These are phyloP conservation scores for Cajanus cajan DNA, from an alignment of 306 rosid genomes.

Conservation along the genomic window DNA sequence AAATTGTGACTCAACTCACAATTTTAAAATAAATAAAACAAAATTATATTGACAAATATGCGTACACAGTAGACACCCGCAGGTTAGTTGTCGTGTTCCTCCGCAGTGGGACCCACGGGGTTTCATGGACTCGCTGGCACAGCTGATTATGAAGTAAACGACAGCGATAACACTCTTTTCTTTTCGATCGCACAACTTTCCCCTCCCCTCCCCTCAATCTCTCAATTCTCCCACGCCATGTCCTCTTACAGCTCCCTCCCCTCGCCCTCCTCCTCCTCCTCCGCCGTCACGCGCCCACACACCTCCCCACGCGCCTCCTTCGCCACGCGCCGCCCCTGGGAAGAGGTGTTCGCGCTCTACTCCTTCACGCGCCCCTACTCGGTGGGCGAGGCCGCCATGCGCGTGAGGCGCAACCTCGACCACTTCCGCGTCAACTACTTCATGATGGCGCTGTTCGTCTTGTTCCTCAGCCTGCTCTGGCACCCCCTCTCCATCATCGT, in stretches of 20 bases:
- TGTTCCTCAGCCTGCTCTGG: slow-evolving; percentile 85
- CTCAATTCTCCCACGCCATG: slow-evolving; percentile 11
- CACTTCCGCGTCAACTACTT: slow-evolving; percentile 72
- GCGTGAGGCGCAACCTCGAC: slow-evolving; percentile 55
- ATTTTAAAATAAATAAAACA: neutral
- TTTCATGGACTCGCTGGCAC: slow-evolving; percentile 34
- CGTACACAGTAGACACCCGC: neutral
- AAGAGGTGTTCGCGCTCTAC: slow-evolving; percentile 56
- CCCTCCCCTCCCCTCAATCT: too few relatives aligned
- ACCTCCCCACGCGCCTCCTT: slow-evolving; percentile 12
- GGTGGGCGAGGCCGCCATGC: slow-evolving; percentile 45
- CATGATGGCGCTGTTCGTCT: slow-evolving; percentile 41
- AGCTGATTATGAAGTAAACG: slow-evolving; percentile 14
- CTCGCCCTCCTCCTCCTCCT: slow-evolving; percentile 22
- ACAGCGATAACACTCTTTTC: neutral
- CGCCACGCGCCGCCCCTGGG: slow-evolving; percentile 69
- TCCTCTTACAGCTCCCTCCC: slow-evolving; percentile 38
- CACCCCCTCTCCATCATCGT: slow-evolving; percentile 69
- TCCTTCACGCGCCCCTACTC: slow-evolving; percentile 58
- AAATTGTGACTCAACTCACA: neutral
- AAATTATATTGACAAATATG: neutral
- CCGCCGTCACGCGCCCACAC: slow-evolving; percentile 19
- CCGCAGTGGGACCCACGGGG: slow-evolving; percentile 9
- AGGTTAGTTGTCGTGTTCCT: neutral
- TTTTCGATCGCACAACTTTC: neutral